phyloP scores from a whole-genome alignment of 352 stramenopile species.

The Globisporangium radiosum region DNA sequence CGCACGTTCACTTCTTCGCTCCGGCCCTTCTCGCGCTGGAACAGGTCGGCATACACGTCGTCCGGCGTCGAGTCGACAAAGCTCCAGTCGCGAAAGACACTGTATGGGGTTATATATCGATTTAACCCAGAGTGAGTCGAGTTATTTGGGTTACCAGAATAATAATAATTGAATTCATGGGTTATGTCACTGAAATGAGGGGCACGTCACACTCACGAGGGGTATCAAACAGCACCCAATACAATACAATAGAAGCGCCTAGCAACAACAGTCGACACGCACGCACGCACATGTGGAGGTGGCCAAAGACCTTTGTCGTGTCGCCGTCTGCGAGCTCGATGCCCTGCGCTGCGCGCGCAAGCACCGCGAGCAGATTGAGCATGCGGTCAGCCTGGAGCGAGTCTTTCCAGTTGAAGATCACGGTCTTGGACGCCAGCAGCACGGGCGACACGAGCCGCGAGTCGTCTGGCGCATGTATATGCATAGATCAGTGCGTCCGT shows the following conservation, averaged over 20 bases:
- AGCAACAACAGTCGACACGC: background rate
- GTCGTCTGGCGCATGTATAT: constrained; percentile 35
- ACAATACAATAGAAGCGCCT: too few relatives aligned
- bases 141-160: too few relatives aligned
- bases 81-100: constrained; percentile 86
- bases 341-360: constrained; percentile 70
- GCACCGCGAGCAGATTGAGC: constrained; percentile 74
- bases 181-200: too few relatives aligned
- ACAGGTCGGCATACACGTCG: constrained; percentile 73
- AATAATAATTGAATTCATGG: too few relatives aligned
- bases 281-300: constrained; percentile 74
- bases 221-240: too few relatives aligned
- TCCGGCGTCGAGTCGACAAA: constrained; percentile 81
- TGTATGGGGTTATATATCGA: constrained; percentile 7
- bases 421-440: constrained; percentile 76
- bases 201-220: too few relatives aligned
- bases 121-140: too few relatives aligned
- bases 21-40: constrained; percentile 75
- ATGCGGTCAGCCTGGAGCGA: constrained; percentile 82
- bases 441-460: constrained; percentile 79
- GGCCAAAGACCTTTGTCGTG: constrained; percentile 78
- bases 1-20: constrained; percentile 77
- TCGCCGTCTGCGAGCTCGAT: constrained; percentile 75
- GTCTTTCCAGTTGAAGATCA: constrained; percentile 90
- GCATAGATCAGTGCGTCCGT: constrained; percentile 1